Base-by-base conservation (phyloP, 78 protist genomes). In the Emiliania huxleyi region DNA sequence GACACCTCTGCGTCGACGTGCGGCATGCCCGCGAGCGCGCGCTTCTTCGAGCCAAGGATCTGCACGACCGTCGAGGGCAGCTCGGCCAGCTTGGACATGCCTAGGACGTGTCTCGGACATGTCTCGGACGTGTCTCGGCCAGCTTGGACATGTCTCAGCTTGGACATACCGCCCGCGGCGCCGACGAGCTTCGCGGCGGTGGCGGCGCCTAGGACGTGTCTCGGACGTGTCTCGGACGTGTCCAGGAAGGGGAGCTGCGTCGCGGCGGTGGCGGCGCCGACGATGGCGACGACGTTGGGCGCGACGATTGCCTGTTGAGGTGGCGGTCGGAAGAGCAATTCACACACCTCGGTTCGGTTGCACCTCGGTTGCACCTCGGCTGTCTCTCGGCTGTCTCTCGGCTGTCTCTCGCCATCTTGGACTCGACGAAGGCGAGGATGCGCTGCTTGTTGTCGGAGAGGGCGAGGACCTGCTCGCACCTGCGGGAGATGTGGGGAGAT, bases 61-160 rank as follows among this genome's bases (percentile, higher is more conserved):
- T 85, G 94, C 69, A 92, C 77, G 44, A 85, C 79, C 71, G 91
- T 69, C 26, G 91, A 42, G 48, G 94, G 94, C 77, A 92, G 49
- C n/a, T 37, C 42, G 6, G 94, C 73, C 18, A 92, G 91, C 71
- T 84, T 84, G 71, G 33, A 45, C 75, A 92, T 87, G 8, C n/a
- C n/a, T n/a, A n/a, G n/a, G n/a, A n/a, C n/a, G n/a, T n/a, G n/a
- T 87, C 93, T n/a, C n/a, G n/a, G n/a, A n/a, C n/a, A n/a, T n/a
- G n/a, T n/a, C n/a, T n/a, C n/a, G n/a, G n/a, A n/a, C n/a, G n/a
- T n/a, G n/a, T n/a, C n/a, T 37, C 42, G 6, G 94, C 73, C 18
- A 92, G 91, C 71, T 84, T 84, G 71, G 33, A 45, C 75, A 92
- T 87, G 8, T n/a, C n/a, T n/a, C 18, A 92, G 91, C 71, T 84